phyloP scores from a whole-genome alignment of 352 stramenopile species.

The Discostella stelligera region DNA sequence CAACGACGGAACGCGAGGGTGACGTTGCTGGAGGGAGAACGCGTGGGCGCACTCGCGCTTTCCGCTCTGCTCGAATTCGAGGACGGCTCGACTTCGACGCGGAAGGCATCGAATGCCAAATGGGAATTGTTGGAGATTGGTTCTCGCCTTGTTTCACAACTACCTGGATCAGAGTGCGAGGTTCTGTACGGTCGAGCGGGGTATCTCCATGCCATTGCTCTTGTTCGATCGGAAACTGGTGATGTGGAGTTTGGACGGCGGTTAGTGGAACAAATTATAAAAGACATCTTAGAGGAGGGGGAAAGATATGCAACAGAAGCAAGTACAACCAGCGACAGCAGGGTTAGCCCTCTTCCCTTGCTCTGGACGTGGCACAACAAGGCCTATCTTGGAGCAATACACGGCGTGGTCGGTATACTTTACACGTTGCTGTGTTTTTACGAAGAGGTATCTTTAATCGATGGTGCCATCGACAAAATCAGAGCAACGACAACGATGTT shows the following conservation, averaged over 20 bases:
- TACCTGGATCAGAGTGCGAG: constrained; percentile 48
- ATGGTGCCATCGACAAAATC: constrained; percentile 25
- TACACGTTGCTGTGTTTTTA: constrained; percentile 57
- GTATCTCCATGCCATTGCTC: constrained; percentile 55
- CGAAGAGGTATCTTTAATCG: constrained; percentile 28
- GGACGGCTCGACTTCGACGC: background rate
- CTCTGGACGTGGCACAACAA: constrained; percentile 71
- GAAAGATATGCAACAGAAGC: constrained; percentile 17
- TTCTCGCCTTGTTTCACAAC: background rate
- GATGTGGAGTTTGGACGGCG: constrained; percentile 30
- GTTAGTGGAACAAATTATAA: constrained; percentile 24
- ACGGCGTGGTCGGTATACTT: constrained; percentile 73
- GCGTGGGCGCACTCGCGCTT: constrained; percentile 42
- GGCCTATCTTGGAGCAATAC: constrained; percentile 69
- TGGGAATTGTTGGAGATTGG: constrained; percentile 14
- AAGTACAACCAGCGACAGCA: background rate
- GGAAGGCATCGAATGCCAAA: background rate
- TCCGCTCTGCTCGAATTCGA: constrained; percentile 1
- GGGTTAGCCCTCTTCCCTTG: constrained; percentile 31
- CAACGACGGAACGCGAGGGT: constrained; percentile 10
- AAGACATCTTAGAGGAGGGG: constrained; percentile 45
- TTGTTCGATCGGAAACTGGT: constrained; percentile 44
- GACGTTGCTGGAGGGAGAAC: constrained; percentile 48
- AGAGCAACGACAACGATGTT: constrained; percentile 42
- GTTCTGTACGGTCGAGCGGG: constrained; percentile 58